Percentiles rank a stretch among this genome's conserved stretches.
phyloP scores from a whole-genome alignment of 2,329 filamentous ascomycete genomes.

The Fusarium luffae region DNA sequence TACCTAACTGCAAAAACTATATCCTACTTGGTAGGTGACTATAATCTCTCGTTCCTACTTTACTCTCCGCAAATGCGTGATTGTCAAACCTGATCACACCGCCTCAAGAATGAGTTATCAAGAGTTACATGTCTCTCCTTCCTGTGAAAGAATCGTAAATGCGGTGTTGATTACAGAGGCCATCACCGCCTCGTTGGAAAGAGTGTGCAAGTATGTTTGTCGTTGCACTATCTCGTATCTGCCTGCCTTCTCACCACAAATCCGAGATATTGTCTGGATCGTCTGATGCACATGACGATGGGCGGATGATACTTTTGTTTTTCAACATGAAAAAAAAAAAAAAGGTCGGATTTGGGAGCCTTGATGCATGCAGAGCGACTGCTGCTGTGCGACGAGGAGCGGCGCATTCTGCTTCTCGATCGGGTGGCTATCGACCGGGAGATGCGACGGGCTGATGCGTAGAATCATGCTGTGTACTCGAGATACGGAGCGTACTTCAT shows the following conservation, averaged over 20 bases:
- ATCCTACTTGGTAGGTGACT: neutral
- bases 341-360: neutral
- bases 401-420: conserved; percentile 4
- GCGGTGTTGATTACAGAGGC: conserved; percentile 2
- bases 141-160: conserved; percentile 4
- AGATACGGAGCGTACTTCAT: neutral
- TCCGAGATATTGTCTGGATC: conserved; percentile 22
- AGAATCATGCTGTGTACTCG: conserved; percentile 14
- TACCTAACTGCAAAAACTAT: neutral
- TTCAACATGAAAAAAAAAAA: neutral
- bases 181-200: conserved; percentile 11
- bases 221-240: conserved; percentile 25
- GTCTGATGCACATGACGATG: conserved; percentile 24
- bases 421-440: conserved; percentile 3
- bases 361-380: conserved; percentile 16
- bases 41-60: conserved; percentile 1
- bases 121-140: neutral
- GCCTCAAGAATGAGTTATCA: neutral
- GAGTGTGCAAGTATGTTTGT: conserved; percentile 14
- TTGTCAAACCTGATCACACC: conserved; percentile 19
- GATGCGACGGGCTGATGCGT: conserved; percentile 7
- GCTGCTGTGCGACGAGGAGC: conserved; percentile 32
- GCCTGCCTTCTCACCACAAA: conserved; percentile 26
- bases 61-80: neutral
- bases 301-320: conserved; percentile 22